Percentiles rank a stretch among this genome's conserved stretches.
Evolutionary conservation across 768 basidiomycete genomes (phyloP).

Genomic region (Boletellus ananas): DNA sequence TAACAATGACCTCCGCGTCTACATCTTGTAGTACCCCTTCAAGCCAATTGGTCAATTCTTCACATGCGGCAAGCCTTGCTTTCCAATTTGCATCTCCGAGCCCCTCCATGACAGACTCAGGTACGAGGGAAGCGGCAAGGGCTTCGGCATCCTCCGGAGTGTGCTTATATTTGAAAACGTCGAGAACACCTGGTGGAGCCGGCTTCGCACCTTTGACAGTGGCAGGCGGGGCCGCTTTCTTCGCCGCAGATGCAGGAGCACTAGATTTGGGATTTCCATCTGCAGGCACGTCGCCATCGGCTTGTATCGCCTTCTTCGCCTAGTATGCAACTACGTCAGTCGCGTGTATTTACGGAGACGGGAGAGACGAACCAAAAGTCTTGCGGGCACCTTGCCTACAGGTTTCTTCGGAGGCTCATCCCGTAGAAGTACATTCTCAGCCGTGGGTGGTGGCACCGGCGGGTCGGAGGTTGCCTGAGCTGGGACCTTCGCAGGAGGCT

Average conservation of each 20-base stretch:
- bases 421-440: constrained; percentile 19
- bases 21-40: constrained; percentile 59
- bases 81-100: constrained; percentile 95
- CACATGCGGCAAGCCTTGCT: constrained; percentile 77
- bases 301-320: constrained; percentile 50
- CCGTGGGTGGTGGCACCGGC: constrained; percentile 14
- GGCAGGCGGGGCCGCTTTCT: constrained; percentile 42
- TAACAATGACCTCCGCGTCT: constrained; percentile 86
- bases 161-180: constrained; percentile 88
- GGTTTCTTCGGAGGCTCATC: constrained; percentile 41
- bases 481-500: constrained; percentile 31
- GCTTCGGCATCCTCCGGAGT: constrained; percentile 89
- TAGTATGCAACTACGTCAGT: constrained; percentile 20
- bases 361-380: constrained; percentile 34
- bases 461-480: constrained; percentile 13
- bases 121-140: constrained; percentile 69
- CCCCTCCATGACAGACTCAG: constrained; percentile 62
- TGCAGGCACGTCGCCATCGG: constrained; percentile 26
- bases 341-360: not conserved
- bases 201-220: constrained; percentile 46
- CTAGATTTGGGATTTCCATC: constrained; percentile 18
- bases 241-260: constrained; percentile 33
- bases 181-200: constrained; percentile 53
- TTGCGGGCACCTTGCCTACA: constrained; percentile 48
- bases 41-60: constrained; percentile 82